These are phyloP conservation scores for Teratosphaeria destructans DNA, from an alignment of 2,329 filamentous ascomycete genomes.

Conservation along the genomic window DNA sequence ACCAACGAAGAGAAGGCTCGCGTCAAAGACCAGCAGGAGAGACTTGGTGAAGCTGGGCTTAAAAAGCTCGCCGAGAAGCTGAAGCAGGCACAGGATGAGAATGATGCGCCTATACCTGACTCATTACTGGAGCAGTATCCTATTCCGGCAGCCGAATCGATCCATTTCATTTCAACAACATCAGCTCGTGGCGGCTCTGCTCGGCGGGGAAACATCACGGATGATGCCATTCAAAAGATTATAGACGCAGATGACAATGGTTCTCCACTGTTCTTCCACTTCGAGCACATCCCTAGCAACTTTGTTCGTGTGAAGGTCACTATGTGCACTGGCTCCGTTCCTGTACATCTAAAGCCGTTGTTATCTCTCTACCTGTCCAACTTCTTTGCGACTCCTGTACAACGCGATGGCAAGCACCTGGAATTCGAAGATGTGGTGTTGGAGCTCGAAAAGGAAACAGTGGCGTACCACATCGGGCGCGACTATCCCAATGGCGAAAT, in stretches of 20 bases:
- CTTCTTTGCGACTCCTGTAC: slow-evolving; percentile 88
- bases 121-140: slow-evolving; percentile 71
- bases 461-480: slow-evolving; percentile 66
- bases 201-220: slow-evolving; percentile 53
- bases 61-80: slow-evolving; percentile 64
- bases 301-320: slow-evolving; percentile 81
- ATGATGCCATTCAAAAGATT: slow-evolving; percentile 61
- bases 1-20: slow-evolving; percentile 73
- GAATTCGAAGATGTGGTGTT: slow-evolving; percentile 89
- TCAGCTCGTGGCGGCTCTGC: slow-evolving; percentile 77
- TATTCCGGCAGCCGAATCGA: slow-evolving; percentile 78
- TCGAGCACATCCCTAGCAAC: slow-evolving; percentile 85
- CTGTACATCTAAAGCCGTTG: slow-evolving; percentile 73
- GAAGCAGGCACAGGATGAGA: slow-evolving; percentile 74
- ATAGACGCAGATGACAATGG: slow-evolving; percentile 58
- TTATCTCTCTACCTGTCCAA: slow-evolving; percentile 77
- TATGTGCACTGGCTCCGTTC: slow-evolving; percentile 66
- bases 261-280: slow-evolving; percentile 79
- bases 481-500: slow-evolving; percentile 71
- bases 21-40: slow-evolving; percentile 65
- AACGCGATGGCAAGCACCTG: slow-evolving; percentile 62
- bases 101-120: slow-evolving; percentile 70
- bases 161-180: slow-evolving; percentile 83
- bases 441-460: slow-evolving; percentile 81
- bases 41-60: slow-evolving; percentile 73